Conservation (phyloP, 1,139 yeast species). For the Ogataea hybrid region DNA sequence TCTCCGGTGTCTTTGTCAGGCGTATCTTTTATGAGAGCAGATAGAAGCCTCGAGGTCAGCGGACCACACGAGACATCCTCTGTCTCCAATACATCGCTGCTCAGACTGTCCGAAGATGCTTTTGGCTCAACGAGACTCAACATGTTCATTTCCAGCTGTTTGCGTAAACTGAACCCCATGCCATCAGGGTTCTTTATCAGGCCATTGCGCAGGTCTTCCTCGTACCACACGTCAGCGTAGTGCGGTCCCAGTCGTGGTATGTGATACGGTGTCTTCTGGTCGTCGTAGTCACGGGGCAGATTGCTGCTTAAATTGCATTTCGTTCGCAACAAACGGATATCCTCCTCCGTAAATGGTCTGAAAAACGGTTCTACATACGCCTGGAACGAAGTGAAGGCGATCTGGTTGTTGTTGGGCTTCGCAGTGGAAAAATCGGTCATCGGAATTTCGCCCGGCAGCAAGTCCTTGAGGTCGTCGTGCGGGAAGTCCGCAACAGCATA, state of each 20-base stretch:
- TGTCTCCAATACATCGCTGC: slow-evolving; percentile 64
- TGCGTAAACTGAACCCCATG: slow-evolving; percentile 22
- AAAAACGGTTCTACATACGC: slow-evolving; percentile 84
- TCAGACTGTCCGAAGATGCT: slow-evolving; percentile 58
- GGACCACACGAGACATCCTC: slow-evolving; percentile 92
- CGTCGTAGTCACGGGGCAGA: slow-evolving; percentile 56
- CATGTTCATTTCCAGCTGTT: slow-evolving; percentile 31
- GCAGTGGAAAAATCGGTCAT: slow-evolving; percentile 80
- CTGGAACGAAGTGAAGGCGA: slow-evolving; percentile 86
- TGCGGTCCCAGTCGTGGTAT: slow-evolving; percentile 85
- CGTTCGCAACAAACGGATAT: slow-evolving; percentile 67
- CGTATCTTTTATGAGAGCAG: slow-evolving; percentile 61
- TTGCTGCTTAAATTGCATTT: slow-evolving; percentile 56
- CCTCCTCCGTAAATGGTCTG: slow-evolving; percentile 76
- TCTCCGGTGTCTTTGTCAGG: slow-evolving; percentile 18
- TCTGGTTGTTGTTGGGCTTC: slow-evolving; percentile 86
- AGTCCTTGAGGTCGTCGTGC: slow-evolving; percentile 64
- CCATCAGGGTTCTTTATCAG: slow-evolving; percentile 24
- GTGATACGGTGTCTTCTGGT: slow-evolving; percentile 61
- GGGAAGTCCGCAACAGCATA: slow-evolving; percentile 93
- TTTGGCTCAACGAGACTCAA: slow-evolving; percentile 52
- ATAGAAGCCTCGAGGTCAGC: slow-evolving; percentile 74
- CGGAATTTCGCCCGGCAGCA: slow-evolving; percentile 88
- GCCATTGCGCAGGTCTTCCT: slow-evolving; percentile 43
- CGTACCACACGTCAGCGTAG: slow-evolving; percentile 83